Conservation (phyloP, 306 rosid genomes). For the Prunus persica region Prunus_persica_NCBIv2 NC_034009.1:45429501-45430000, state of each 20-base stretch:
- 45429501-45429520: slow-evolving; percentile 66
- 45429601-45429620: slow-evolving; percentile 64
- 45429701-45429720: slow-evolving; percentile 60
- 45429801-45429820: slow-evolving; percentile 82
- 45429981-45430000: slow-evolving; percentile 64
- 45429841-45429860: slow-evolving; percentile 49
- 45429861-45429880: slow-evolving; percentile 84
- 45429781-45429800: slow-evolving; percentile 91
- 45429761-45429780: slow-evolving; percentile 63
- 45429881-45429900: slow-evolving; percentile 66
- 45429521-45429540: slow-evolving; percentile 70
- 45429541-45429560: slow-evolving; percentile 61
- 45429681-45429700: slow-evolving; percentile 80
- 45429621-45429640: slow-evolving; percentile 63
- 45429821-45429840: slow-evolving; percentile 81
- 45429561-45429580: slow-evolving; percentile 81
- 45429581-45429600: slow-evolving; percentile 52
- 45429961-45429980: slow-evolving; percentile 68
- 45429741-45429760: slow-evolving; percentile 64
- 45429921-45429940: slow-evolving; percentile 70
- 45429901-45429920: slow-evolving; percentile 69
- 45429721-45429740: slow-evolving; percentile 66
- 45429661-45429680: slow-evolving; percentile 77
- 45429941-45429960: slow-evolving; percentile 61
- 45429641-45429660: slow-evolving; percentile 72